phyloP scores from a whole-genome alignment of 768 basidiomycete genomes.

The Pisolithus tinctorius region DNA sequence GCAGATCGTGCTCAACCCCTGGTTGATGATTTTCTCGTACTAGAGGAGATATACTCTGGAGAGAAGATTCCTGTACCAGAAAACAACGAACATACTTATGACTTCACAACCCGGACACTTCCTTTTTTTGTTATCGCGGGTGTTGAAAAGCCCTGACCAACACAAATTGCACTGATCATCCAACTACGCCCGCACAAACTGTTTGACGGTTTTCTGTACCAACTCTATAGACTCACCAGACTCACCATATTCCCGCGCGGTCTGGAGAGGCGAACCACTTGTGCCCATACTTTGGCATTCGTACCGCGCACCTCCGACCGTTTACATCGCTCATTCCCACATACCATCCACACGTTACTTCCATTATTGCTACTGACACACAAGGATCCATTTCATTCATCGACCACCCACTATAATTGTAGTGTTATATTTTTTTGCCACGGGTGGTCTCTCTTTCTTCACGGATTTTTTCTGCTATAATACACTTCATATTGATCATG shows the following conservation, averaged over 20 bases:
- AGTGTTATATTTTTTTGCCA: neutral
- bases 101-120: neutral
- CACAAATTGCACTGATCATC: no score
- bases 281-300: neutral
- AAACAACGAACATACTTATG: neutral
- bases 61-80: neutral
- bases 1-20: slow-evolving; percentile 80
- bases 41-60: slow-evolving; percentile 2
- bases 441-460: neutral
- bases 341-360: neutral
- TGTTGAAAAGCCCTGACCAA: no score
- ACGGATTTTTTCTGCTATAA: neutral
- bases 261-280: neutral
- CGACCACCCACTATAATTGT: neutral
- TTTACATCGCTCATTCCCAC: neutral
- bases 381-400: neutral
- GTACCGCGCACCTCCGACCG: neutral
- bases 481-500: neutral
- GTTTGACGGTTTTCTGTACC: no score
- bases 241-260: no score
- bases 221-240: no score
- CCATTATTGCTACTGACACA: neutral
- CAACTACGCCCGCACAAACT: no score
- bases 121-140: no score
- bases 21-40: slow-evolving; percentile 81